Percentiles rank a stretch among this genome's conserved stretches.
Evolutionary conservation across 1,284 basidiomycete species (phyloP).

Genomic region (Sphaerobolus stellatus): DNA sequence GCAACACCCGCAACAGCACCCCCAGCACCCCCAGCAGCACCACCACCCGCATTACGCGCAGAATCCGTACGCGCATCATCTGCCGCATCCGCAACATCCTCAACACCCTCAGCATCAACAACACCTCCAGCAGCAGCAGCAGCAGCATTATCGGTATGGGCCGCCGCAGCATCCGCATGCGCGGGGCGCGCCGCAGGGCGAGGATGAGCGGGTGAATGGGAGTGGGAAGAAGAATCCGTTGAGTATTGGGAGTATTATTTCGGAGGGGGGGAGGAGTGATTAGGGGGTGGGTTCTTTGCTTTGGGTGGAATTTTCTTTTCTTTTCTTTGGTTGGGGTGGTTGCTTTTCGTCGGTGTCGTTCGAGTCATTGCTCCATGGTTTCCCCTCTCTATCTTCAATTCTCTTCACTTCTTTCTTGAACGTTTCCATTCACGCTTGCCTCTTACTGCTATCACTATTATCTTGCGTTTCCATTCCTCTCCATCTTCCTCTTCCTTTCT

Average conservation of each 20-base stretch:
- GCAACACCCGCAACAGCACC: slow-evolving; percentile 20
- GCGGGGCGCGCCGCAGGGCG: slow-evolving; percentile 5
- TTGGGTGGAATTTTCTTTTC: too few species aligned
- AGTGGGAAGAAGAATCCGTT: slow-evolving; percentile 61
- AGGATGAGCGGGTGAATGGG: slow-evolving; percentile 3
- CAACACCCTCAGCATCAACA: slow-evolving; percentile 13
- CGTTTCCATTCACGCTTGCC: too few species aligned
- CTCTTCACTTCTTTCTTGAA: too few species aligned
- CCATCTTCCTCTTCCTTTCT: too few species aligned
- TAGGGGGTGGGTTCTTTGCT: not conserved
- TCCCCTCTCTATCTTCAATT: too few species aligned
- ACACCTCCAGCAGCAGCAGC: slow-evolving; percentile 12
- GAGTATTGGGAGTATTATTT: slow-evolving; percentile 73
- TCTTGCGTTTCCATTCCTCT: too few species aligned
- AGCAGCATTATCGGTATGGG: slow-evolving; percentile 5
- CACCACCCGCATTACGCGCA: not conserved
- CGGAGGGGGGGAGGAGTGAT: slow-evolving; percentile 39
- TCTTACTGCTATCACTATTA: too few species aligned
- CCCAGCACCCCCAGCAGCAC: slow-evolving; percentile 8
- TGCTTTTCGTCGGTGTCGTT: too few species aligned
- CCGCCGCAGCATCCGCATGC: slow-evolving; percentile 9
- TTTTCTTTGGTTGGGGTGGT: too few species aligned
- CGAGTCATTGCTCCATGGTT: too few species aligned
- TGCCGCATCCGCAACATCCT: slow-evolving; percentile 1
- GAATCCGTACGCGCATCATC: not conserved